Conservation (phyloP, 2,329 filamentous ascomycete species). For the Colletotrichum sidae region DNA sequence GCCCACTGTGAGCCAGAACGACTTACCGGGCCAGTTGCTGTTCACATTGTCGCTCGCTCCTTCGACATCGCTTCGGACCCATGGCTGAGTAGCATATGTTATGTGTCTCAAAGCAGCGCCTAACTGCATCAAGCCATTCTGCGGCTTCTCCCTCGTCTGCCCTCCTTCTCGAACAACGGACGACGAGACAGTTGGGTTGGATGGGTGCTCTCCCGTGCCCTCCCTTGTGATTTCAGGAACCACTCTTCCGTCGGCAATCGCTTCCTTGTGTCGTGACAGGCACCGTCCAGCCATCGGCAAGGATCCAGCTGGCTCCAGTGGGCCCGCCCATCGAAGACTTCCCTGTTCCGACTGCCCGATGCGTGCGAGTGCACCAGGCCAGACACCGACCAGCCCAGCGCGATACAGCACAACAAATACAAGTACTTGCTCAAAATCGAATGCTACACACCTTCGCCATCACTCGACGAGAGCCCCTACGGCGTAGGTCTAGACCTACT, state of each 20-base stretch:
- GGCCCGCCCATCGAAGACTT: constrained; percentile 28
- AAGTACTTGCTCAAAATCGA: constrained; percentile 23
- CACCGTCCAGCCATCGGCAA: constrained; percentile 20
- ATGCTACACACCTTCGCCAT: constrained; percentile 16
- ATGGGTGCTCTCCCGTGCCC: background rate
- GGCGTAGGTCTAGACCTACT: too few species aligned
- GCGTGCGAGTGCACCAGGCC: constrained; percentile 20
- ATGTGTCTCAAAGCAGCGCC: constrained; percentile 3
- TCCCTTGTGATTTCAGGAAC: constrained; percentile 30
- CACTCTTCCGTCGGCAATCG: constrained; percentile 33
- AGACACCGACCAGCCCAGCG: constrained; percentile 12
- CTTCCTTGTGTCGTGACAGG: constrained; percentile 22
- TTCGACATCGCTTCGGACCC: background rate
- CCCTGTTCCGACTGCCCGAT: constrained; percentile 21
- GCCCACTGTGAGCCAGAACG: constrained; percentile 12
- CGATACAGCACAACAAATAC: constrained; percentile 21
- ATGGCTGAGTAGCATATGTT: background rate
- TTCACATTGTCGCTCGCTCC: background rate
- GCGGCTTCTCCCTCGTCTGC: constrained; percentile 23
- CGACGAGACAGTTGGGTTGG: constrained; percentile 23
- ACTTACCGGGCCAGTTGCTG: background rate
- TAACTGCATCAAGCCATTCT: constrained; percentile 17
- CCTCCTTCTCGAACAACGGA: constrained; percentile 28
- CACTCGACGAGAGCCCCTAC: background rate
- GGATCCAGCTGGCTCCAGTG: constrained; percentile 29